These are phyloP conservation scores for Udeniomyces megalosporus DNA, from an alignment of 768 basidiomycete species.

Conservation along the genomic window DNA sequence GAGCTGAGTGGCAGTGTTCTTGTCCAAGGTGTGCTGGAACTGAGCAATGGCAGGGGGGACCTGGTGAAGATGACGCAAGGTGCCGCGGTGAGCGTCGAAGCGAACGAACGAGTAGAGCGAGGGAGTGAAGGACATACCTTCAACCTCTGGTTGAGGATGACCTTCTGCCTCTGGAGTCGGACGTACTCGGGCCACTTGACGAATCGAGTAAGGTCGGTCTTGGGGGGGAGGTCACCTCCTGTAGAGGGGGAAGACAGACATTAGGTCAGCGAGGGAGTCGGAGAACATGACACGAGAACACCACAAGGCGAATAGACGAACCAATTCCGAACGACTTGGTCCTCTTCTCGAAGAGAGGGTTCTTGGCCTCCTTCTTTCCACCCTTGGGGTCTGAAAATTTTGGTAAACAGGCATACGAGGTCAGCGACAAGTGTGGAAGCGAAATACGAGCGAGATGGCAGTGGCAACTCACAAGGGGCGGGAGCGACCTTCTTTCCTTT, in stretches of 20 bases:
- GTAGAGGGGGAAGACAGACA: background rate
- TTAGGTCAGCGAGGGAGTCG: background rate
- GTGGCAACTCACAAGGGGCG: conserved; percentile 27
- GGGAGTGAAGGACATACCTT: conserved; percentile 36
- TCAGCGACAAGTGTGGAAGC: too few relatives aligned
- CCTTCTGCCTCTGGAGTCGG: conserved; percentile 93
- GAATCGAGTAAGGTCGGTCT: conserved; percentile 83
- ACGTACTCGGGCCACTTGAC: conserved; percentile 99
- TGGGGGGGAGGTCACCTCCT: conserved; percentile 89
- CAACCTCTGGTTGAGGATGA: conserved; percentile 90
- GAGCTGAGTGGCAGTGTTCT: conserved; percentile 95
- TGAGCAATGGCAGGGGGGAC: conserved; percentile 96
- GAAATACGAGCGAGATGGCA: too few relatives aligned
- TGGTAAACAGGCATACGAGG: background rate
- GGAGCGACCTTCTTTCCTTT: conserved; percentile 30
- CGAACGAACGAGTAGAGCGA: too few relatives aligned
- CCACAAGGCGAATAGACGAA: conserved; percentile 29
- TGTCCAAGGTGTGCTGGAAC: conserved; percentile 88
- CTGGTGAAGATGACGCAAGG: conserved; percentile 16
- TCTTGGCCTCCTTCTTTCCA: conserved; percentile 60
- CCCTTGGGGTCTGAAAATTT: conserved; percentile 38
- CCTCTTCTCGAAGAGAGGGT: conserved; percentile 83
- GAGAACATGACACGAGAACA: background rate
- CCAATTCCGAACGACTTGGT: conserved; percentile 94
- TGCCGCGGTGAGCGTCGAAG: too few relatives aligned